Conservation (phyloP, 805 yeast species). For the Saccharomycopsis guyanensis region DNA sequence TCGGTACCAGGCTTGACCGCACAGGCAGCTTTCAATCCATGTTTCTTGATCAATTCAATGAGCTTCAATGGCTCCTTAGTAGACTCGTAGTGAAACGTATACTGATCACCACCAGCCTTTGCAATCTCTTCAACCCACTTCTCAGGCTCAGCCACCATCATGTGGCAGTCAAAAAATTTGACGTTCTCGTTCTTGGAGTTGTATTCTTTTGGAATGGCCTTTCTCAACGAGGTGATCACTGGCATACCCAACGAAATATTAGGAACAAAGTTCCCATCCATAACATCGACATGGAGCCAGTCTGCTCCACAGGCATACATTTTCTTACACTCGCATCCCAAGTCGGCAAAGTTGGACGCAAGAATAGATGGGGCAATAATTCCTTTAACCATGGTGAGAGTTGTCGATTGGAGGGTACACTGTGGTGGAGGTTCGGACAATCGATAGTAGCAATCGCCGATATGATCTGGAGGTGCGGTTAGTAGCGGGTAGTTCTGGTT, state of each 20-base stretch:
- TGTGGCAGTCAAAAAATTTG: slow-evolving; percentile 84
- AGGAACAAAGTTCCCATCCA: slow-evolving; percentile 99
- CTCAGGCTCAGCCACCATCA: slow-evolving; percentile 94
- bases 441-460: too few relatives aligned
- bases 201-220: slow-evolving; percentile 58
- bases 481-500: too few relatives aligned
- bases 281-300: slow-evolving; percentile 96
- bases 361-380: slow-evolving; percentile 92
- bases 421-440: too few relatives aligned
- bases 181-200: slow-evolving; percentile 13
- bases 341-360: slow-evolving; percentile 83
- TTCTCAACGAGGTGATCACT: slow-evolving; percentile 68
- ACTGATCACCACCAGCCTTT: slow-evolving; percentile 90
- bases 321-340: slow-evolving; percentile 80
- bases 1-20: slow-evolving; percentile 93
- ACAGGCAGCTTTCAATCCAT: slow-evolving; percentile 90
- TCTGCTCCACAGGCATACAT: slow-evolving; percentile 80
- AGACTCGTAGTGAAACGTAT: slow-evolving; percentile 93
- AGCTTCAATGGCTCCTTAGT: slow-evolving; percentile 69
- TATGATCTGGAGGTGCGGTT: too few relatives aligned
- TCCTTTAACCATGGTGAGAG: slow-evolving; percentile 54
- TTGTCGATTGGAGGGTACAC: not conserved
- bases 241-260: slow-evolving; percentile 94
- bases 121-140: slow-evolving; percentile 92
- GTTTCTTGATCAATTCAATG: slow-evolving; percentile 63